These are phyloP conservation scores for Penicillium cosmopolitanum DNA, from an alignment of 495 filamentous ascomycete species.

Conservation along the genomic window DNA sequence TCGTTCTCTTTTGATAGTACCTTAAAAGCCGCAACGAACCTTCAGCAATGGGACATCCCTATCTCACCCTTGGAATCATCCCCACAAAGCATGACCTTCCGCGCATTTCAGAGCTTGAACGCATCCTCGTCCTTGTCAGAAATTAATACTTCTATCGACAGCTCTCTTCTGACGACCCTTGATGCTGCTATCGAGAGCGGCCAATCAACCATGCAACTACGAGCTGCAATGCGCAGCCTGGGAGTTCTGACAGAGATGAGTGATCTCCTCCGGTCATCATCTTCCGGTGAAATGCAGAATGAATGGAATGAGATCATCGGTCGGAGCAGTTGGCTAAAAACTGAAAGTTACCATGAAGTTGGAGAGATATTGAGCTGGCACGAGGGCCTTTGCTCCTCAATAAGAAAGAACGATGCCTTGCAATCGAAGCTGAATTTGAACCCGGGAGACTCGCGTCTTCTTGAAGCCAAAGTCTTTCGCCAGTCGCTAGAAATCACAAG, in stretches of 20 bases:
- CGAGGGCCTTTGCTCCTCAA: constrained; percentile 78
- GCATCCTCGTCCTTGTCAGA: constrained; percentile 59
- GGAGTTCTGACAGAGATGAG: constrained; percentile 82
- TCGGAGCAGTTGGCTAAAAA: constrained; percentile 78
- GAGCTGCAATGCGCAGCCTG: constrained; percentile 67
- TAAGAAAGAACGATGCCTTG: constrained; percentile 68
- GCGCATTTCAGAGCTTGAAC: constrained; percentile 77
- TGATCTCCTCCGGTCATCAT: constrained; percentile 66
- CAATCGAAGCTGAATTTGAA: constrained; percentile 59
- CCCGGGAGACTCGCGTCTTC: constrained; percentile 63
- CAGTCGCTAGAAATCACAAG: constrained; percentile 74
- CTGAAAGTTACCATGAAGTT: constrained; percentile 76
- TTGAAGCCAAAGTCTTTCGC: constrained; percentile 75
- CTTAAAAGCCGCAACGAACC: constrained; percentile 78
- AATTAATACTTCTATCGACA: constrained; percentile 58
- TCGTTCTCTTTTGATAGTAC: constrained; percentile 64
- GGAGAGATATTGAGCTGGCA: constrained; percentile 79
- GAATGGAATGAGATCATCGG: constrained; percentile 63
- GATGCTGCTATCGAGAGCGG: constrained; percentile 55
- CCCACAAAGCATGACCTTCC: constrained; percentile 72
- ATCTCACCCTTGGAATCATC: constrained; percentile 64
- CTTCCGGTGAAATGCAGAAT: constrained; percentile 61
- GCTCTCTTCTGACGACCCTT: constrained; percentile 67
- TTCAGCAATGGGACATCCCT: constrained; percentile 93
- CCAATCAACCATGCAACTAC: constrained; percentile 62